Conservation (phyloP, 1,139 yeast species). For the Nakaseomyces glabratus region DNA sequence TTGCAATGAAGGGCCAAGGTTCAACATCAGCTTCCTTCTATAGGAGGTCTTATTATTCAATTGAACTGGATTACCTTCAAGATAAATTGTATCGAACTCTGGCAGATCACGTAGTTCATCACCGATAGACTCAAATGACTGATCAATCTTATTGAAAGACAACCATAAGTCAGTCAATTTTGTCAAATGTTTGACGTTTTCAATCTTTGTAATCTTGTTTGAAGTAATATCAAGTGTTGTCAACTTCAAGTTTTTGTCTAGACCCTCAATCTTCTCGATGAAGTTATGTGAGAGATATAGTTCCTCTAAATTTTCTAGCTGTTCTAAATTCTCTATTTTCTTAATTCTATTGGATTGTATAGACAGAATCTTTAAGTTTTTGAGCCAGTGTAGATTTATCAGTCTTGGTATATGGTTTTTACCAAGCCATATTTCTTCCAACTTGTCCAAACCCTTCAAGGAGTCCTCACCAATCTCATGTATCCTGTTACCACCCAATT, state of each 20-base stretch:
- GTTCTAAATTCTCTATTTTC: constrained; percentile 74
- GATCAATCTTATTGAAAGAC: constrained; percentile 59
- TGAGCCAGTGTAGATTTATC: constrained; percentile 53
- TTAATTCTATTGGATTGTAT: constrained; percentile 81
- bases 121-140: constrained; percentile 58
- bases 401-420: constrained; percentile 67
- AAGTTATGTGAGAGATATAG: constrained; percentile 85
- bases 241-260: constrained; percentile 61
- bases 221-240: constrained; percentile 75
- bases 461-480: constrained; percentile 45
- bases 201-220: constrained; percentile 54
- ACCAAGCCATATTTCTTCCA: constrained; percentile 87
- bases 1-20: constrained; percentile 53
- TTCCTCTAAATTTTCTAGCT: constrained; percentile 66
- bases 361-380: constrained; percentile 64
- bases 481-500: constrained; percentile 85
- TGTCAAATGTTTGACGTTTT: constrained; percentile 54
- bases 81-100: constrained; percentile 76
- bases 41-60: constrained; percentile 65
- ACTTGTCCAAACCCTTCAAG: constrained; percentile 38
- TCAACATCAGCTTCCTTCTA: constrained; percentile 68
- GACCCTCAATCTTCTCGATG: constrained; percentile 62
- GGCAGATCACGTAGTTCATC: constrained; percentile 54
- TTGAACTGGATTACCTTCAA: constrained; percentile 93
- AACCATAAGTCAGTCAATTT: constrained; percentile 91